Conservation (phyloP, 23 red algal species). For the Gracilariopsis chorda region DNA sequence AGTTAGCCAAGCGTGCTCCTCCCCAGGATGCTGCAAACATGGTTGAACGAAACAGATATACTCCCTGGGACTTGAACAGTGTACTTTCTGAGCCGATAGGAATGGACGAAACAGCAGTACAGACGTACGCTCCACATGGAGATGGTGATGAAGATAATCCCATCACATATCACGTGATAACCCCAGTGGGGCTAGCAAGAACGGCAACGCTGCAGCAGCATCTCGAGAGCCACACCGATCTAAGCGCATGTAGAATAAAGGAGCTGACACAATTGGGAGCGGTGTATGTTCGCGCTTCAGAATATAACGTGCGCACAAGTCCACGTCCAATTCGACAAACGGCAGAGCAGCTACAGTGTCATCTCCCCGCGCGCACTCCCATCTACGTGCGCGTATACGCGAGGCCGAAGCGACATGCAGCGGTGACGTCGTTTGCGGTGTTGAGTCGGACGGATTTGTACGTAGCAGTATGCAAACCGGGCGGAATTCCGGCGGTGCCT, state of each 20-base stretch:
- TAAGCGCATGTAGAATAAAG: background rate
- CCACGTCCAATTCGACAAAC: background rate
- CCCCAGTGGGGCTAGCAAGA: background rate
- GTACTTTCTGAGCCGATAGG: background rate
- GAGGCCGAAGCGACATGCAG: slow-evolving; percentile 3
- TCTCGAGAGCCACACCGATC: background rate
- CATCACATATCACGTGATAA: background rate
- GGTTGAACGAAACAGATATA: background rate
- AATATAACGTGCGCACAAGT: background rate
- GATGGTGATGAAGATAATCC: background rate
- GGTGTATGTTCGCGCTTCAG: background rate
- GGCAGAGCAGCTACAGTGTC: background rate
- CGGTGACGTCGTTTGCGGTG: background rate
- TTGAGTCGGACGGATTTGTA: background rate
- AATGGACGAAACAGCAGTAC: background rate
- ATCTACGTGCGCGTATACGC: background rate
- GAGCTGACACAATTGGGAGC: background rate
- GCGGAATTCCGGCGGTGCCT: background rate
- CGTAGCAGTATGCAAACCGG: slow-evolving; percentile 12
- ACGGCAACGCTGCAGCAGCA: background rate
- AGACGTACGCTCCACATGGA: background rate
- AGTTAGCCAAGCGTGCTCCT: too few species aligned
- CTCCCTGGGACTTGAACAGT: background rate
- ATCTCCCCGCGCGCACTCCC: background rate
- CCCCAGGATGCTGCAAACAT: too few species aligned